phyloP scores from a whole-genome alignment of 139 green algal genomes.

The Volvox africanus region DNA sequence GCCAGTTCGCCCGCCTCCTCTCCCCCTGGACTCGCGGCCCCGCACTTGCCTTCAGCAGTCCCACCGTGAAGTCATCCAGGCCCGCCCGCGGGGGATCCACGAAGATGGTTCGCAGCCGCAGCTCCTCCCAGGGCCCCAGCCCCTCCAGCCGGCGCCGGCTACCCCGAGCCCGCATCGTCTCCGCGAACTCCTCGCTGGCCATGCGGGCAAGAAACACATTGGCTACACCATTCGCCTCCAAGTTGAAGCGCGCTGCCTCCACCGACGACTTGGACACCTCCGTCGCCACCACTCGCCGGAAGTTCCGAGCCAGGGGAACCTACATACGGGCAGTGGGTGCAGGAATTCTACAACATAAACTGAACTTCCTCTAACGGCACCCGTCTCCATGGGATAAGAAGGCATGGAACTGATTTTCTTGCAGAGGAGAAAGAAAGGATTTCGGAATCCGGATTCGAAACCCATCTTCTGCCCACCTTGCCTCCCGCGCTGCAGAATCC shows the following conservation, averaged over 20 bases:
- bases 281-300: slow-evolving; percentile 88
- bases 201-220: slow-evolving; percentile 85
- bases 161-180: slow-evolving; percentile 71
- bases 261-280: slow-evolving; percentile 90
- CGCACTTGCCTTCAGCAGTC: slow-evolving; percentile 39
- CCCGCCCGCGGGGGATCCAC: slow-evolving; percentile 88
- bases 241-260: slow-evolving; percentile 78
- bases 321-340: not conserved
- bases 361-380: too few species aligned
- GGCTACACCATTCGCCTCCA: slow-evolving; percentile 42
- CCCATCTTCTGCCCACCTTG: too few species aligned
- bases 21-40: too few species aligned
- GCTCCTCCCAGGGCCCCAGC: slow-evolving; percentile 63
- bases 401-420: too few species aligned
- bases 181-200: slow-evolving; percentile 87
- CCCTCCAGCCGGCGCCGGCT: slow-evolving; percentile 65
- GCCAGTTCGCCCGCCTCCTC: too few species aligned
- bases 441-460: too few species aligned
- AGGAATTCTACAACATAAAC: too few species aligned
- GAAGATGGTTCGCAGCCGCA: slow-evolving; percentile 79
- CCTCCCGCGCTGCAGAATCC: too few species aligned
- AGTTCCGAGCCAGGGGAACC: slow-evolving; percentile 86
- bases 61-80: slow-evolving; percentile 48
- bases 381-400: too few species aligned
- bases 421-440: too few species aligned